Conservation (phyloP, 257 asterid species). For the Scutellaria baicalensis region DNA sequence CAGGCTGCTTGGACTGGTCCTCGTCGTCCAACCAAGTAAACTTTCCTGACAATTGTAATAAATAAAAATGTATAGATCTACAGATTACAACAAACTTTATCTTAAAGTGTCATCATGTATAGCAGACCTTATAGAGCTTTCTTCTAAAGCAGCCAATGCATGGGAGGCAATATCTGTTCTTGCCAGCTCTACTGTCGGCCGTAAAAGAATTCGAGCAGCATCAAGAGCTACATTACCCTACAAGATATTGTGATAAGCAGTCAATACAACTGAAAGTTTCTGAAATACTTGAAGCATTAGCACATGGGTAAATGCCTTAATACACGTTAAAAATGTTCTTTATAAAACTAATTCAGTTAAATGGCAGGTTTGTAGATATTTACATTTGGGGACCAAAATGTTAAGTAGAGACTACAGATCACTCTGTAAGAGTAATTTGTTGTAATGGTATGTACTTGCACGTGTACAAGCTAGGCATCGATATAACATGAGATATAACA, state of each 20-base stretch:
- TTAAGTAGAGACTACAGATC: neutral
- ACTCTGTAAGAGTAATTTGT: neutral
- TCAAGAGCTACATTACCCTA: constrained; percentile 99
- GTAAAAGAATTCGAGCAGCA: constrained; percentile 83
- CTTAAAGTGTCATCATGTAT: neutral
- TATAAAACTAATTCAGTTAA: neutral
- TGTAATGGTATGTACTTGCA: neutral
- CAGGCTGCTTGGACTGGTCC: constrained; percentile 98
- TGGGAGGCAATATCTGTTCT: constrained; percentile 77
- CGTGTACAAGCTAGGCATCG: neutral
- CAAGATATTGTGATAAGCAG: neutral
- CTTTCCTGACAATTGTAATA: constrained; percentile 51
- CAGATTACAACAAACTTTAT: neutral
- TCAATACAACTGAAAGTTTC: neutral
- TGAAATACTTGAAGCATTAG: neutral
- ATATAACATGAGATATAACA: neutral
- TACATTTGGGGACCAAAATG: neutral
- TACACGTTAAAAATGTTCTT: neutral
- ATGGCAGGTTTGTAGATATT: neutral
- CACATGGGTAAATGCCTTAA: neutral
- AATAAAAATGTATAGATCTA: constrained; percentile 1
- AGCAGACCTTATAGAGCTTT: constrained; percentile 68
- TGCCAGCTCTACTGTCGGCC: constrained; percentile 70
- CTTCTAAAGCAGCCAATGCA: constrained; percentile 69
- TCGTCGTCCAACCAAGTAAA: constrained; percentile 92